Conservation (phyloP, 495 filamentous ascomycete species). For the Penicillium bovifimosum region DNA sequence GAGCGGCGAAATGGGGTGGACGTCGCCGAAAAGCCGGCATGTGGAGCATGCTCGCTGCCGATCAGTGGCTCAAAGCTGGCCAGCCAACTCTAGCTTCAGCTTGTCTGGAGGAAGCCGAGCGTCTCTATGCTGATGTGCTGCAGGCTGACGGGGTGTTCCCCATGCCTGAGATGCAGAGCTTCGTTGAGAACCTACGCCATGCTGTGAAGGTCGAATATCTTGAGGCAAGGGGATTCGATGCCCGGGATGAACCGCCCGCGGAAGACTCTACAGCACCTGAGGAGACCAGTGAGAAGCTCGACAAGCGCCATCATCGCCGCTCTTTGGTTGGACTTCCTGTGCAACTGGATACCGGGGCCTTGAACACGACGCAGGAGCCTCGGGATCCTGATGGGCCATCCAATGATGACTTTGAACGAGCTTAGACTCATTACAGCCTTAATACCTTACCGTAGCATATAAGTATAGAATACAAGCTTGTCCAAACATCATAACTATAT, state of each 20-base stretch:
- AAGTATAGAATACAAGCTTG: slow-evolving; percentile 17
- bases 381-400: slow-evolving; percentile 26
- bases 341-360: slow-evolving; percentile 33
- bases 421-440: slow-evolving; percentile 20
- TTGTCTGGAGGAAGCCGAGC: slow-evolving; percentile 64
- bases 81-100: slow-evolving; percentile 64
- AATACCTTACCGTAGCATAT: slow-evolving; percentile 23
- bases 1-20: slow-evolving; percentile 59
- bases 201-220: slow-evolving; percentile 50
- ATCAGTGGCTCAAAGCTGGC: slow-evolving; percentile 70
- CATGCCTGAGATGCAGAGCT: slow-evolving; percentile 52
- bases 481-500: neutral
- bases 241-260: slow-evolving; percentile 27
- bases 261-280: slow-evolving; percentile 41
- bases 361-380: slow-evolving; percentile 24
- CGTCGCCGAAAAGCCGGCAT: slow-evolving; percentile 78
- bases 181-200: slow-evolving; percentile 57
- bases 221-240: slow-evolving; percentile 33
- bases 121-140: slow-evolving; percentile 58
- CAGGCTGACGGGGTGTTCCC: slow-evolving; percentile 50
- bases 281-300: slow-evolving; percentile 56
- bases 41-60: slow-evolving; percentile 80
- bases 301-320: slow-evolving; percentile 38
- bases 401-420: slow-evolving; percentile 52
- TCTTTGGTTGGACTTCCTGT: slow-evolving; percentile 35